Evolutionary conservation across 2,329 filamentous ascomycete genomes (phyloP).

Genomic region (Grosmannia clavigera): DNA sequence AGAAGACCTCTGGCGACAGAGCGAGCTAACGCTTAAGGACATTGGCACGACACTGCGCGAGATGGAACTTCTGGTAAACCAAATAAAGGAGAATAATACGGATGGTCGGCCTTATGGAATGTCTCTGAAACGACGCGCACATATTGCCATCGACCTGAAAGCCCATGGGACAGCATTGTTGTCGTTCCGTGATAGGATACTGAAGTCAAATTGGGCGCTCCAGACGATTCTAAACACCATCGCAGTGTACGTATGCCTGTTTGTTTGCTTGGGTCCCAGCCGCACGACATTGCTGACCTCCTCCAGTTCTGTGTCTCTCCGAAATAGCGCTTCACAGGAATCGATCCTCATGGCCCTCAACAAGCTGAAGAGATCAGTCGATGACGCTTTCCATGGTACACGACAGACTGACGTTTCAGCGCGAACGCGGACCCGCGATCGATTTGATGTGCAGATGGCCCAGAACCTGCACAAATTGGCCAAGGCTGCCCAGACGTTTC

Average conservation of each 20-base stretch:
- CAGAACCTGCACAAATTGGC: not conserved
- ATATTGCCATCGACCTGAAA: not conserved
- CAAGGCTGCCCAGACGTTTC: not conserved
- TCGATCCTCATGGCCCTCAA: not conserved
- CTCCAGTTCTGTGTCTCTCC: not conserved
- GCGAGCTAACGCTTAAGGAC: not conserved
- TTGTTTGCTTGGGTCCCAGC: not conserved
- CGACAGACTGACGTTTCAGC: not conserved
- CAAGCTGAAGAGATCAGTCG: not conserved
- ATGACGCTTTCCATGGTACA: not conserved
- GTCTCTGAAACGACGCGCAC: not conserved
- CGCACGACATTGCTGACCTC: not conserved
- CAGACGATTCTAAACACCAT: conserved; percentile 1
- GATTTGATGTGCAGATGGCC: not conserved
- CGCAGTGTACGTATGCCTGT: not conserved
- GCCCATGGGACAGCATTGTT: not conserved
- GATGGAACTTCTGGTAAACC: not conserved
- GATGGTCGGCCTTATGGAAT: not conserved
- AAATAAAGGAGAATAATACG: not conserved
- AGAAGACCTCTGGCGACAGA: not conserved
- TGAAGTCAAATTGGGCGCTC: not conserved
- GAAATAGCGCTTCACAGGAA: not conserved
- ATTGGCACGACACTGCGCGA: not conserved
- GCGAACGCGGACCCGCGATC: not conserved
- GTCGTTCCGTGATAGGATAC: not conserved